Evolutionary conservation across 495 filamentous ascomycete species (phyloP).

Genomic region (Talaromyces thailandensis): DNA sequence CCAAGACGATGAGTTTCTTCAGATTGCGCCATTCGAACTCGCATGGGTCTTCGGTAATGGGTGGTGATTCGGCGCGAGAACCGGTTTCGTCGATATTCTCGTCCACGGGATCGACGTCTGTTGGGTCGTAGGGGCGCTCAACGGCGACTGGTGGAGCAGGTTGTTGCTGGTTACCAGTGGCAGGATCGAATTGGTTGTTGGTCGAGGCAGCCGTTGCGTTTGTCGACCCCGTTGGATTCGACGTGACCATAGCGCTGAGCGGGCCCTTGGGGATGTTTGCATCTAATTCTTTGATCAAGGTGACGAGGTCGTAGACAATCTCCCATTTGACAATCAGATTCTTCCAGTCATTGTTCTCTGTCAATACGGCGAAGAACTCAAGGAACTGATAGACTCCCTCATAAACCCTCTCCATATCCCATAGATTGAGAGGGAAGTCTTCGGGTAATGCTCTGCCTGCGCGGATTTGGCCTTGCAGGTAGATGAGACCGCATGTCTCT

Average conservation of each 20-base stretch:
- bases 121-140: constrained; percentile 48
- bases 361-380: constrained; percentile 87
- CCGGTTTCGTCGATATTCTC: constrained; percentile 24
- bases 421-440: constrained; percentile 88
- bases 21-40: constrained; percentile 91
- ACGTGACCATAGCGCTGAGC: constrained; percentile 33
- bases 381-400: constrained; percentile 88
- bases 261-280: constrained; percentile 70
- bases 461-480: constrained; percentile 83
- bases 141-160: constrained; percentile 36
- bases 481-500: constrained; percentile 85
- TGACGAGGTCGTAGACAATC: constrained; percentile 72
- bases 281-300: constrained; percentile 77
- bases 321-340: constrained; percentile 81
- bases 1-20: constrained; percentile 83
- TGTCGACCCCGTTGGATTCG: constrained; percentile 10
- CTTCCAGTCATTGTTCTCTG: constrained; percentile 61
- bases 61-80: constrained; percentile 47
- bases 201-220: constrained; percentile 16
- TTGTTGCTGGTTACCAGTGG: constrained; percentile 22
- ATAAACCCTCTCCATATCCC: constrained; percentile 91
- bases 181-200: constrained; percentile 18
- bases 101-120: constrained; percentile 38
- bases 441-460: constrained; percentile 53
- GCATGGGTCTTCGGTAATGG: constrained; percentile 68